phyloP scores from a whole-genome alignment of 768 basidiomycete species.

The Leccinum uliginosum region DNA sequence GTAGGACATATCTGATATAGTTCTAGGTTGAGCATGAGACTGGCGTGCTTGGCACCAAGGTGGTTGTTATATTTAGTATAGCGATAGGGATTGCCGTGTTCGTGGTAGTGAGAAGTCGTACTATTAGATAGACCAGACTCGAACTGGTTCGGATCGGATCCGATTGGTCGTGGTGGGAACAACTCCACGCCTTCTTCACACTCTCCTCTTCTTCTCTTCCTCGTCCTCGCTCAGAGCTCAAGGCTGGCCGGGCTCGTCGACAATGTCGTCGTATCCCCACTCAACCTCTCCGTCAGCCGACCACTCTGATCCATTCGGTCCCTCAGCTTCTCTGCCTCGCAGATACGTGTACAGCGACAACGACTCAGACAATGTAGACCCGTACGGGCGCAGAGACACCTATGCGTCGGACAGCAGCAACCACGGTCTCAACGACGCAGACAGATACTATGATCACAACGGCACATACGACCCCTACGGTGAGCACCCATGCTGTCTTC shows the following conservation, averaged over 20 bases:
- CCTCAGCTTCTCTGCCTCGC: conserved; percentile 33
- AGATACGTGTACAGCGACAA: conserved; percentile 66
- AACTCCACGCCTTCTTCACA: conserved; percentile 11
- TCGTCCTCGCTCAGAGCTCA: conserved; percentile 2
- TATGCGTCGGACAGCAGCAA: conserved; percentile 69
- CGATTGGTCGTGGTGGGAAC: conserved; percentile 26
- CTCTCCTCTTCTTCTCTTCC: too few species aligned
- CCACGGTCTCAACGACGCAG: conserved; percentile 39
- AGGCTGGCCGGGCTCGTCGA: conserved; percentile 13
- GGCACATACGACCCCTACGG: conserved; percentile 65
- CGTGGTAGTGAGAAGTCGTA: conserved; percentile 37
- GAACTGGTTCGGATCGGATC: conserved; percentile 22
- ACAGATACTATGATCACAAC: conserved; percentile 60
- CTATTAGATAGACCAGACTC: too few species aligned
- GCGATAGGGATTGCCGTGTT: conserved; percentile 41
- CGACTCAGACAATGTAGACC: conserved; percentile 66
- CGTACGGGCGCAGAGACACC: conserved; percentile 61
- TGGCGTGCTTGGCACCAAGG: conserved; percentile 52
- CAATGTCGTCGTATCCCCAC: conserved; percentile 51
- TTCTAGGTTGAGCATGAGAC: conserved; percentile 71
- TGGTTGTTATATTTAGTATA: conserved; percentile 38
- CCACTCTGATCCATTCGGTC: conserved; percentile 62
- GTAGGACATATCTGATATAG: conserved; percentile 1
- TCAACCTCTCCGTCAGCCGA: conserved; percentile 57
- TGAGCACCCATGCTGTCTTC: conserved; percentile 24